phyloP scores from a whole-genome alignment of 129 eudicot genomes.

The Logfia minima region DNA sequence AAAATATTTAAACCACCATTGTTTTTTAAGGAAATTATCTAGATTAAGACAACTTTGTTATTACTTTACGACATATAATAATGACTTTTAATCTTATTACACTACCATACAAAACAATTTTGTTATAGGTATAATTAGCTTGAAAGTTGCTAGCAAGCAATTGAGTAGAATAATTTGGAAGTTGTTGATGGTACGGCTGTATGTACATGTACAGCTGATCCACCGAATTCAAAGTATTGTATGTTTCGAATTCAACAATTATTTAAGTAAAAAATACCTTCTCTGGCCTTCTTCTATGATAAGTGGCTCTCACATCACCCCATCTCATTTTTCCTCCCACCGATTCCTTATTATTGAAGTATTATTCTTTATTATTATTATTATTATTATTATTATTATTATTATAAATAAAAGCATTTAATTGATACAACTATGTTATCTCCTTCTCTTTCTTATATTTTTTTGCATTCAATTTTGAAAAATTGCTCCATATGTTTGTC shows the following conservation, averaged over 20 bases:
- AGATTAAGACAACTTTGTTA: no score
- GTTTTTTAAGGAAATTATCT: no score
- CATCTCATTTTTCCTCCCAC: neutral
- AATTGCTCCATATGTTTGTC: no score
- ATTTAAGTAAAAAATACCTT: neutral
- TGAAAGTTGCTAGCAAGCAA: neutral
- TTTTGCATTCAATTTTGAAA: no score
- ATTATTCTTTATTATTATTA: neutral
- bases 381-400: neutral
- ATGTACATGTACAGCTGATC: neutral
- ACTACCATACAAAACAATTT: no score
- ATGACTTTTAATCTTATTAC: no score
- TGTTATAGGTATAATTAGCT: neutral
- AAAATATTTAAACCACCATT: no score
- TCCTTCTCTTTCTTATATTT: neutral
- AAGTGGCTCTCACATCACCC: conserved; percentile 21
- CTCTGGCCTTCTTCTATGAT: conserved; percentile 1
- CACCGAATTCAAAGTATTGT: conserved; percentile 24
- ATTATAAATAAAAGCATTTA: no score
- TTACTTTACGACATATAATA: no score
- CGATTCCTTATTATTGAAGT: neutral
- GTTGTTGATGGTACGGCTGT: conserved; percentile 22
- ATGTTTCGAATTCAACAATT: conserved; percentile 6
- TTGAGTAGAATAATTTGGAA: neutral
- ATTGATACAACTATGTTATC: neutral